phyloP scores from a whole-genome alignment of 768 basidiomycete genomes.

The Lactarius psammicola region DNA sequence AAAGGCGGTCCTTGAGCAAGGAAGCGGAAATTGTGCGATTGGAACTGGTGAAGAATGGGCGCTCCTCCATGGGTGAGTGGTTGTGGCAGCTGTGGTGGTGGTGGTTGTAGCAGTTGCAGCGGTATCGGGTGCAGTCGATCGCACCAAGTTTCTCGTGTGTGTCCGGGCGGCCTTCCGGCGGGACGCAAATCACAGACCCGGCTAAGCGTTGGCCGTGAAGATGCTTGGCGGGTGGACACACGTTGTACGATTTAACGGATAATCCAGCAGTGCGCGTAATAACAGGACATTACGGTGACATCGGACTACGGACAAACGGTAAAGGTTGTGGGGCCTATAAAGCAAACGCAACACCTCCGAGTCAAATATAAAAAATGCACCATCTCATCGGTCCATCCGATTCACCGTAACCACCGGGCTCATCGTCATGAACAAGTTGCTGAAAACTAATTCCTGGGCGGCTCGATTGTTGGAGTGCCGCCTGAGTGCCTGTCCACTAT shows the following conservation, averaged over 20 bases:
- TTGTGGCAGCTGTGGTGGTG: neutral
- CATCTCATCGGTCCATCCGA: neutral
- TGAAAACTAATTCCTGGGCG: neutral
- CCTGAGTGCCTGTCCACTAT: neutral
- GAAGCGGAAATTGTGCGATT: constrained; percentile 59
- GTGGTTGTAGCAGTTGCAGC: neutral
- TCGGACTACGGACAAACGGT: neutral
- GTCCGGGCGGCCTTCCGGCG: constrained; percentile 1
- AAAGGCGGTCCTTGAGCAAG: constrained; percentile 59
- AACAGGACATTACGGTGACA: too few species aligned
- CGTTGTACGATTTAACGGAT: too few species aligned
- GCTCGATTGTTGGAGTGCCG: neutral
- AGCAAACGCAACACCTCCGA: neutral
- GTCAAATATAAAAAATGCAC: neutral
- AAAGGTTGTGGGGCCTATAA: neutral
- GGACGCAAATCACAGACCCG: constrained; percentile 15
- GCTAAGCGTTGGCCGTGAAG: neutral
- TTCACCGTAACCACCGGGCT: neutral
- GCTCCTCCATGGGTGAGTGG: constrained; percentile 2
- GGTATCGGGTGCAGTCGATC: neutral
- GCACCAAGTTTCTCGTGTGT: constrained; percentile 1
- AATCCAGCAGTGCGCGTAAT: too few species aligned
- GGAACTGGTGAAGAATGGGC: constrained; percentile 37
- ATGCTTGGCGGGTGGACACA: neutral
- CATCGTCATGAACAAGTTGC: neutral